Base-by-base conservation (phyloP, 2,329 filamentous ascomycete genomes). In the Cladosporium oxysporum region DNA sequence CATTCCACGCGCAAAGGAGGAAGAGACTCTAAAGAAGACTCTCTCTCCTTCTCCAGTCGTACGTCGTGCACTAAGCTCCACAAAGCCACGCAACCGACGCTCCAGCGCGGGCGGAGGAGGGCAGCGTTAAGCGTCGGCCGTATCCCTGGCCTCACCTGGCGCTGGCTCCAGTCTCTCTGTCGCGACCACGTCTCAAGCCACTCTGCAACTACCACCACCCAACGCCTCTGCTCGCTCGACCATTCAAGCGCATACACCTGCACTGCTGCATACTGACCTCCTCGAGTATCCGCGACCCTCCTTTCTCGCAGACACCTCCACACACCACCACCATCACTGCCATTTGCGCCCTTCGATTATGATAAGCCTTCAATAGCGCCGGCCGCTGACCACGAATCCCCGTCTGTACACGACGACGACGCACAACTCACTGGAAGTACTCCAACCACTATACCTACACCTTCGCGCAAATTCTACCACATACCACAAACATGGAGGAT, bases 401-500 rank as follows among this genome's bases (percentile, higher is more conserved):
- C 55, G 29, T 53, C 55, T 53, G 37, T 58, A 44, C 62, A 49
- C 53, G 28, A 58, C 62, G 28, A 58, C 62, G 21, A 35, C 33
- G 21, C 18, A 49, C 37, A 31, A n/a, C 47, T 21, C n/a, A 62
- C 59, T 53, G 31, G 59, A 49, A 53, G 23, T n/a, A 14, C 29
- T 26, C 29, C 23, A 50, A 11, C 52, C n/a, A 21, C 23, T 18
- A 33, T 10, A 41, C 21, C 35, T 23, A 12, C 28, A 33, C n/a
- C 33, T n/a, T 29, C 31, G 55, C 49, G 33, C 47, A 58, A 44
- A 26, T 11, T 26, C 29, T 35, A 14, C 10, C 58, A 35, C 58
- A 66, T 26, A 55, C n/a, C 16, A 21, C 47, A 35, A 50, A 5
- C 49, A 71, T 76, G 66, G 73, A 76, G 67, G 75, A 76, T 75